Percentiles rank a stretch among this genome's conserved stretches.
These are phyloP conservation scores for Backusella westeae DNA, from an alignment of 192 early-diverging fungal genomes.

Conservation along the genomic window DNA sequence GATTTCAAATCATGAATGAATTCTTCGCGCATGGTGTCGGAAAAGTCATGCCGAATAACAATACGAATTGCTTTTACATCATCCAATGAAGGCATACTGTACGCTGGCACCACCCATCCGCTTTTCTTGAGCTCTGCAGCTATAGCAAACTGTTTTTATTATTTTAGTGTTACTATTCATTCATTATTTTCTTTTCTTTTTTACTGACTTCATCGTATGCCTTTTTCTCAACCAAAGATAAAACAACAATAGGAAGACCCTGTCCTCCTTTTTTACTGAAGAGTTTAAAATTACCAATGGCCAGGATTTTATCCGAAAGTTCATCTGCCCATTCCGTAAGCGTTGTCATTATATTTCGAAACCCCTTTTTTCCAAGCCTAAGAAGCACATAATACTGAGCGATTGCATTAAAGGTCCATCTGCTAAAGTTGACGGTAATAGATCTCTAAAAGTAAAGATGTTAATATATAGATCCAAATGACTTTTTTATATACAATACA, in stretches of 20 bases:
- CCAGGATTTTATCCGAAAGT: slow-evolving; percentile 51
- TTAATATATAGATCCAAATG: neutral
- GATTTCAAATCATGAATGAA: neutral
- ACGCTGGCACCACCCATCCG: slow-evolving; percentile 76
- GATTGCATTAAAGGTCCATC: slow-evolving; percentile 63
- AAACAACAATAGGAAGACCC: slow-evolving; percentile 66
- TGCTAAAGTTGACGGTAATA: slow-evolving; percentile 78
- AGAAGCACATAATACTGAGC: slow-evolving; percentile 84
- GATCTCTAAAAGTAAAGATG: slow-evolving; percentile 30
- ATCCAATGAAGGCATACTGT: slow-evolving; percentile 56
- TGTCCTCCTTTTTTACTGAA: slow-evolving; percentile 40
- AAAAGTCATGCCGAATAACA: slow-evolving; percentile 58
- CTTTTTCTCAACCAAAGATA: slow-evolving; percentile 39
- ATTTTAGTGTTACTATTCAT: slow-evolving; percentile 26
- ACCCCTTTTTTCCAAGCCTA: slow-evolving; percentile 66
- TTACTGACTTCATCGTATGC: slow-evolving; percentile 38
- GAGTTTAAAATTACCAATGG: slow-evolving; percentile 60
- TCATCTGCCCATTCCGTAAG: slow-evolving; percentile 52
- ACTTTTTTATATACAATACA: neutral
- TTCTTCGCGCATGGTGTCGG: neutral
- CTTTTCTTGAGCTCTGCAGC: slow-evolving; percentile 56
- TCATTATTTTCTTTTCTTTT: neutral
- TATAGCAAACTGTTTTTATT: slow-evolving; percentile 39
- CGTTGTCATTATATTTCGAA: slow-evolving; percentile 63
- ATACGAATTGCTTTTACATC: slow-evolving; percentile 58